Conservation (phyloP, 2,329 filamentous ascomycete species). For the Exophiala sideris region DNA sequence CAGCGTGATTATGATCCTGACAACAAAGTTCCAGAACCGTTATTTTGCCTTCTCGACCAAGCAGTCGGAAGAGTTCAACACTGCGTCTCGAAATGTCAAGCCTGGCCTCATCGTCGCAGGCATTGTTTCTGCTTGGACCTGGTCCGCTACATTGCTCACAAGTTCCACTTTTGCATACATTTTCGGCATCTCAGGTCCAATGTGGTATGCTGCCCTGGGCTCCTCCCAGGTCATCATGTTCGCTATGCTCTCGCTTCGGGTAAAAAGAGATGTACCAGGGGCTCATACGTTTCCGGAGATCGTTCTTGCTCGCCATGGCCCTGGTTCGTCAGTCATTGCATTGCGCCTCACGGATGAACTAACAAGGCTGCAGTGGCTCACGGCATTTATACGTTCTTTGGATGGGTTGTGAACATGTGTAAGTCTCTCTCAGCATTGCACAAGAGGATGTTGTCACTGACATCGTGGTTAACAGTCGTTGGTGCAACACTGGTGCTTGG, state of each 20-base stretch:
- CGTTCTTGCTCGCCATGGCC: constrained; percentile 38
- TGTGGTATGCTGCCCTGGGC: constrained; percentile 44
- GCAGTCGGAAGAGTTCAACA: constrained; percentile 89
- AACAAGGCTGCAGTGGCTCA: not conserved
- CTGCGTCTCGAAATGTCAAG: constrained; percentile 81
- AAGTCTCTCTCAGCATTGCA: not conserved
- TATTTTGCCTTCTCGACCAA: constrained; percentile 55
- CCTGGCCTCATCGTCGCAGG: constrained; percentile 81
- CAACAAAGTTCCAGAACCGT: constrained; percentile 14
- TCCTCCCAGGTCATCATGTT: constrained; percentile 43
- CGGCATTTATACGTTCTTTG: constrained; percentile 1
- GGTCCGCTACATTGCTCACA: constrained; percentile 53
- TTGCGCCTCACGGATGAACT: not conserved
- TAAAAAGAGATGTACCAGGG: constrained; percentile 41
- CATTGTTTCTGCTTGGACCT: constrained; percentile 88
- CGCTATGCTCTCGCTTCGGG: constrained; percentile 41
- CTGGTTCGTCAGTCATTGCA: not conserved
- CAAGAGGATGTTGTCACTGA: constrained; percentile 12
- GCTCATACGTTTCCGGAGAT: constrained; percentile 46
- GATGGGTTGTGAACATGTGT: constrained; percentile 1
- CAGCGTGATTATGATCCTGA: constrained; percentile 39
- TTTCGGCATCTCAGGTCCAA: constrained; percentile 56
- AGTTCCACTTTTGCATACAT: constrained; percentile 74
- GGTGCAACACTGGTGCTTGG: constrained; percentile 36
- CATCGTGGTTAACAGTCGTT: not conserved